Percentiles rank a stretch among this genome's conserved stretches.
phyloP scores from a whole-genome alignment of 352 stramenopile genomes.

The Blastocystis sp. region DNA sequence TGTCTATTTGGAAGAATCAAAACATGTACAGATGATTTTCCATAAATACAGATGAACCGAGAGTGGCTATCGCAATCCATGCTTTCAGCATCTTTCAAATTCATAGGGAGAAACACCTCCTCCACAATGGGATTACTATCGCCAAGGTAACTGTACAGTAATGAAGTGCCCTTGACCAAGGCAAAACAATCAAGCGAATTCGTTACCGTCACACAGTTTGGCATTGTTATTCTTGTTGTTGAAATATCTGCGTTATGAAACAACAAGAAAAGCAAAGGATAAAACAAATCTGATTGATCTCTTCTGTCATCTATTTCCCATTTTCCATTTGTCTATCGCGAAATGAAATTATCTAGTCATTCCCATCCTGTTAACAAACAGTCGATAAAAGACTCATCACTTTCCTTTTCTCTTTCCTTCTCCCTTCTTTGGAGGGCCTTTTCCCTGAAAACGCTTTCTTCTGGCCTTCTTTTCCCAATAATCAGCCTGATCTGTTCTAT shows the following conservation, averaged over 20 bases:
- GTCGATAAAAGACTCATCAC: not conserved
- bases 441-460: conserved; percentile 59
- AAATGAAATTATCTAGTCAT: conserved; percentile 27
- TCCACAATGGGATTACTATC: not conserved
- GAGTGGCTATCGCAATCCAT: not conserved
- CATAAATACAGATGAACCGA: not conserved
- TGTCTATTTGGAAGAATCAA: no score
- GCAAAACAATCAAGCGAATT: not conserved
- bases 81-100: not conserved
- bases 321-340: conserved; percentile 51
- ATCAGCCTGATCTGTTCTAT: conserved; percentile 15
- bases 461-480: conserved; percentile 62
- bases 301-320: conserved; percentile 37
- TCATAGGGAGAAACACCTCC: not conserved
- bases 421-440: conserved; percentile 63
- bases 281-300: not conserved
- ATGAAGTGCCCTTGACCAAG: not conserved
- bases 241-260: not conserved
- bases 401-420: conserved; percentile 46
- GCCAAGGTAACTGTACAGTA: not conserved
- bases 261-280: not conserved
- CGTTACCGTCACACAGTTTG: not conserved
- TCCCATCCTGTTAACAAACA: conserved; percentile 48
- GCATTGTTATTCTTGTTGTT: not conserved
- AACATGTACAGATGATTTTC: no score